phyloP scores from a whole-genome alignment of 2,329 filamentous ascomycete genomes.

The Xylariaceae sp. region DNA sequence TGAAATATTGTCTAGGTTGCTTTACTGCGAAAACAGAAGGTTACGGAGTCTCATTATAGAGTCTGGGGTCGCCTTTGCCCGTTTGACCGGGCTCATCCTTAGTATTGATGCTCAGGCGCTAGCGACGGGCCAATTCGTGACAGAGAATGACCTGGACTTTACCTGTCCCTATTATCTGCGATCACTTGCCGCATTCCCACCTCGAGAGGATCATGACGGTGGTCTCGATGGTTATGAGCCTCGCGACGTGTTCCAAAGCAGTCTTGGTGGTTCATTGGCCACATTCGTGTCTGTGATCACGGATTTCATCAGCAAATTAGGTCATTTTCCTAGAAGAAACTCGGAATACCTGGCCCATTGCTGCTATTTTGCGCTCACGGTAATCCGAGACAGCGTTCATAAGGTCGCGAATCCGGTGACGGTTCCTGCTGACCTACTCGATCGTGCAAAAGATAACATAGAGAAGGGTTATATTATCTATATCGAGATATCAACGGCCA shows the following conservation, averaged over 20 bases:
- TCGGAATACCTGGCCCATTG: slow-evolving; percentile 42
- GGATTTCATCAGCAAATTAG: slow-evolving; percentile 39
- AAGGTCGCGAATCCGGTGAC: slow-evolving; percentile 18
- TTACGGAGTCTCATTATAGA: slow-evolving; percentile 31
- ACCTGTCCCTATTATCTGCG: slow-evolving; percentile 46
- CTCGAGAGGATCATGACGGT: slow-evolving; percentile 32
- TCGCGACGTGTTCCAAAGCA: slow-evolving; percentile 42
- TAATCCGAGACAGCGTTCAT: slow-evolving; percentile 31
- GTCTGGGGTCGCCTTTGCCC: slow-evolving; percentile 41
- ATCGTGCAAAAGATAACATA: slow-evolving; percentile 35
- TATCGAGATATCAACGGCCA: slow-evolving; percentile 38
- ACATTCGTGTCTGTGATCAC: slow-evolving; percentile 43
- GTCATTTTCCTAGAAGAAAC: slow-evolving; percentile 44
- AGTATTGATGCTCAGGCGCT: slow-evolving; percentile 45
- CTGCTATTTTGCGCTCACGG: slow-evolving; percentile 25
- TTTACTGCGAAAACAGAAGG: slow-evolving; percentile 25
- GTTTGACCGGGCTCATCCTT: slow-evolving; percentile 51
- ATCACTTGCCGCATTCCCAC: slow-evolving; percentile 40
- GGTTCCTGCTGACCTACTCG: slow-evolving; percentile 17
- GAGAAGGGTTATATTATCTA: slow-evolving; percentile 44
- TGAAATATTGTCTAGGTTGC: slow-evolving; percentile 20
- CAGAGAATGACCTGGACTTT: slow-evolving; percentile 38
- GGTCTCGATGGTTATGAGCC: slow-evolving; percentile 36
- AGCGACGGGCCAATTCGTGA: slow-evolving; percentile 20
- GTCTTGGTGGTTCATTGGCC: slow-evolving; percentile 41